Conservation (phyloP, 805 yeast genomes). For the Zygoascus bituminiphila region DNA sequence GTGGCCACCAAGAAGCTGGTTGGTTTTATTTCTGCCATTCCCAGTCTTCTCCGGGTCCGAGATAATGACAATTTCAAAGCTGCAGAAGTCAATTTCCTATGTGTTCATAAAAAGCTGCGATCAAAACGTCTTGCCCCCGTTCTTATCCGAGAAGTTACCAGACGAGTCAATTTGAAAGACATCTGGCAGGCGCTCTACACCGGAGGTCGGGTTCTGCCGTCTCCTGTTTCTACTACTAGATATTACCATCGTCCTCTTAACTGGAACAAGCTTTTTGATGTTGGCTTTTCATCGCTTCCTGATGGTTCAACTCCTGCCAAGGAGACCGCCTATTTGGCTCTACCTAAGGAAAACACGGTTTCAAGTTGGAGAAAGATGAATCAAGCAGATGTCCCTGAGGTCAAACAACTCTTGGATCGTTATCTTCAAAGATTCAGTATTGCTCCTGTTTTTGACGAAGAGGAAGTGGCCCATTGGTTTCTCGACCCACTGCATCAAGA, state of each 20-base stretch:
- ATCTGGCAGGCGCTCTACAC: slow-evolving; percentile 97
- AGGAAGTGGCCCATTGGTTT: slow-evolving; percentile 77
- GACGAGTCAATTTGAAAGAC: slow-evolving; percentile 74
- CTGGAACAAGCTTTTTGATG: slow-evolving; percentile 84
- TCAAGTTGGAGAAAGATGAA: slow-evolving; percentile 52
- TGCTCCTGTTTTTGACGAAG: slow-evolving; percentile 56
- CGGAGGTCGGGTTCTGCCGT: slow-evolving; percentile 83
- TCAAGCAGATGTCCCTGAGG: slow-evolving; percentile 55
- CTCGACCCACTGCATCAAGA: slow-evolving; percentile 39
- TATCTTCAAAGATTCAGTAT: slow-evolving; percentile 69
- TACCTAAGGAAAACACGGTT: slow-evolving; percentile 44
- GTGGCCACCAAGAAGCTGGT: slow-evolving; percentile 66
- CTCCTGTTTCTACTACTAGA: slow-evolving; percentile 83
- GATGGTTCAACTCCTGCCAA: slow-evolving; percentile 54
- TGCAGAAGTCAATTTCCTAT: slow-evolving; percentile 85
- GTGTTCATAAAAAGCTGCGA: slow-evolving; percentile 89
- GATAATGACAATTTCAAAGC: slow-evolving; percentile 38
- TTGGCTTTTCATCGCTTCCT: slow-evolving; percentile 82
- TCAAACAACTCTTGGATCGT: slow-evolving; percentile 45
- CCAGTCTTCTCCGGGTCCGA: slow-evolving; percentile 58
- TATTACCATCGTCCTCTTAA: slow-evolving; percentile 91
- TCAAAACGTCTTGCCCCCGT: slow-evolving; percentile 93
- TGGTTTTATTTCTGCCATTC: slow-evolving; percentile 89
- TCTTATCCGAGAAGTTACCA: slow-evolving; percentile 84
- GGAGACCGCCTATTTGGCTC: slow-evolving; percentile 53